phyloP scores from a whole-genome alignment of 441 rosid species.

The Erodium trifolium region DNA sequence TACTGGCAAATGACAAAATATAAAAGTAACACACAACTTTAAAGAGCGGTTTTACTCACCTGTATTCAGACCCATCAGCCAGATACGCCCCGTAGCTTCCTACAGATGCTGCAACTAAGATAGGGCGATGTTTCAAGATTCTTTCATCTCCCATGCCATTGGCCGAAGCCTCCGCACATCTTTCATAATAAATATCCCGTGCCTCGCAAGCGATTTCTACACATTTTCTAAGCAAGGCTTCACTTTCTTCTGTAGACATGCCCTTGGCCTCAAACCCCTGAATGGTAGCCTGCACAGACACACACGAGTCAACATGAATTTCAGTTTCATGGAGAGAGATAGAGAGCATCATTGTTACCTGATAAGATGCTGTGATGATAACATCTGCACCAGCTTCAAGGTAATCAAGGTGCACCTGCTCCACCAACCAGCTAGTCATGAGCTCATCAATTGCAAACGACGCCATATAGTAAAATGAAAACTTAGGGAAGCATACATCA shows the following conservation, averaged over 20 bases:
- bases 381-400: conserved; percentile 95
- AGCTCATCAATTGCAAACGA: conserved; percentile 2
- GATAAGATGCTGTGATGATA: conserved; percentile 70
- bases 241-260: conserved; percentile 51
- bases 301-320: conserved; percentile 2
- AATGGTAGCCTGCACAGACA: conserved; percentile 58
- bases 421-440: conserved; percentile 14
- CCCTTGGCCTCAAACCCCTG: conserved; percentile 84
- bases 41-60: conserved; percentile 28
- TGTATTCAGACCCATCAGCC: conserved; percentile 95
- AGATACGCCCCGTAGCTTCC: conserved; percentile 92
- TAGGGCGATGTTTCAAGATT: conserved; percentile 45
- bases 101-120: conserved; percentile 79
- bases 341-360: conserved; percentile 31
- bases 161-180: conserved; percentile 31
- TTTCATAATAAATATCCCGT: conserved; percentile 38
- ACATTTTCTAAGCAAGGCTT: conserved; percentile 56
- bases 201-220: conserved; percentile 75
- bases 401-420: conserved; percentile 82
- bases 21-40: neutral
- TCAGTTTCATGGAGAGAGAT: conserved; percentile 9
- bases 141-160: conserved; percentile 24
- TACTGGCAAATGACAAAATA: neutral
- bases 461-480: neutral
- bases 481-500: too few species aligned